Conservation (phyloP, 495 filamentous ascomycete species). For the Talaromyces liani region DNA sequence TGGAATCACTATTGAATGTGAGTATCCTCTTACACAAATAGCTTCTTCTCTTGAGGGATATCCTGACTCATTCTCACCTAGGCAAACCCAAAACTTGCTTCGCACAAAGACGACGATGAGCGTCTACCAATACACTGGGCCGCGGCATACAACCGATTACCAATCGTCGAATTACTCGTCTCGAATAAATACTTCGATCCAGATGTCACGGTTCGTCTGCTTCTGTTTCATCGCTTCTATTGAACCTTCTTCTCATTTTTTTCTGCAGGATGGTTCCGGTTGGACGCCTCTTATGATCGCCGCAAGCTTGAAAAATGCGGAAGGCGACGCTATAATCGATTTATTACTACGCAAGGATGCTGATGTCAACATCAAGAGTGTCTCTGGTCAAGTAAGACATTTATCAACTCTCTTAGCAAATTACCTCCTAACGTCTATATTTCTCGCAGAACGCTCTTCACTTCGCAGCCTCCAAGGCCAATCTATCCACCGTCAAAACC, state of each 20-base stretch:
- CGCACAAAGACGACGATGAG: constrained; percentile 75
- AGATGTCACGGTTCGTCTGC: constrained; percentile 63
- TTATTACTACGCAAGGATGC: constrained; percentile 73
- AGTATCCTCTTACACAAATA: constrained; percentile 13
- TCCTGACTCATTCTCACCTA: constrained; percentile 19
- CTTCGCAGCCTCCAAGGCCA: constrained; percentile 83
- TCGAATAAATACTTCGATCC: constrained; percentile 71
- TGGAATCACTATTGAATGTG: constrained; percentile 74
- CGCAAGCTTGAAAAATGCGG: constrained; percentile 61
- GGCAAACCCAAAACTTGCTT: constrained; percentile 74
- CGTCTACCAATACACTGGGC: constrained; percentile 96
- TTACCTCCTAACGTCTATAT: constrained; percentile 17
- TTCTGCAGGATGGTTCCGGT: constrained; percentile 68
- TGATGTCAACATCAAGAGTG: constrained; percentile 74
- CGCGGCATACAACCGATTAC: constrained; percentile 69
- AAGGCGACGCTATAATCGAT: constrained; percentile 50
- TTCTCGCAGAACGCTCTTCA: constrained; percentile 67
- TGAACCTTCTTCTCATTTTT: neutral
- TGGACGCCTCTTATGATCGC: constrained; percentile 98
- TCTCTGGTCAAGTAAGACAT: constrained; percentile 47
- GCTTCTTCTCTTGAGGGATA: neutral
- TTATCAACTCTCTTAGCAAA: neutral
- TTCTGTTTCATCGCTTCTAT: neutral
- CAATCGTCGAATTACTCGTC: constrained; percentile 64
- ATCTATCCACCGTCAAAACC: constrained; percentile 70